Evolutionary conservation across 2,329 filamentous ascomycete genomes (phyloP), one percentile per base, ranked within the genome.

Genomic region (Aureobasidium sp.): DNA sequence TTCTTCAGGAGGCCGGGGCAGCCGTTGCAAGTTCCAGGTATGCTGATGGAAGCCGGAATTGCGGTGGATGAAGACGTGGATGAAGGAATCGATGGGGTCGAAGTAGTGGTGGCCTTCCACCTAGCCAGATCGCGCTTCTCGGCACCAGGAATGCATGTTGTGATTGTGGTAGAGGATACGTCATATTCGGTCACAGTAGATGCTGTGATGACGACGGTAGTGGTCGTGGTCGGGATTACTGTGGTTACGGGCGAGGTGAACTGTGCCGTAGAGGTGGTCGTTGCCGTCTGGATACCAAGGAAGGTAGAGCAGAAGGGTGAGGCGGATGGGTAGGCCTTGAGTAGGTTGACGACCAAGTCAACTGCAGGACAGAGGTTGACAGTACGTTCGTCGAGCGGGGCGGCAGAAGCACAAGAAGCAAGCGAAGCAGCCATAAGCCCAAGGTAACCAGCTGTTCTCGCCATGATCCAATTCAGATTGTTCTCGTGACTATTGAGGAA

Each of bases 371-470:
- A 55, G 25, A 55, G 8, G 13, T 42, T 42, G 51, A 55, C 36
- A 4, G 51, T 42, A 2, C 51, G 51, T 30, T 55, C 51, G 14
- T 55, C 51, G 37, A 55, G 16, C 14, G 51, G 51, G 30, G n/a
- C 6, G 5, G 51, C 51, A 30, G 36, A 29, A 16, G 30, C 13
- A 16, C n/a, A 25, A 55, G 21, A 25, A 29, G 36, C 21, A 25
- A 36, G n/a, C 16, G n/a, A 50, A 25, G 29, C 48, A 25, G 36
- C 36, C 51, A 55, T 13, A 14, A 54, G 78, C 74, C 11, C 81
- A 75, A 0, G 72, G 30, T 49, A 49, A 49, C 30, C 47, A 34
- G 30, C 27, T 29, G 11, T 34, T n/a, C 6, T 49, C 29, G 47
- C 47, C 47, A 49, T 49, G 29, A 34, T 49, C 21, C 41, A 21